Evolutionary conservation across 73 alveolate species (phyloP), one percentile per base, ranked within the genome.

Genomic region (Strombidium stylifer): DNA sequence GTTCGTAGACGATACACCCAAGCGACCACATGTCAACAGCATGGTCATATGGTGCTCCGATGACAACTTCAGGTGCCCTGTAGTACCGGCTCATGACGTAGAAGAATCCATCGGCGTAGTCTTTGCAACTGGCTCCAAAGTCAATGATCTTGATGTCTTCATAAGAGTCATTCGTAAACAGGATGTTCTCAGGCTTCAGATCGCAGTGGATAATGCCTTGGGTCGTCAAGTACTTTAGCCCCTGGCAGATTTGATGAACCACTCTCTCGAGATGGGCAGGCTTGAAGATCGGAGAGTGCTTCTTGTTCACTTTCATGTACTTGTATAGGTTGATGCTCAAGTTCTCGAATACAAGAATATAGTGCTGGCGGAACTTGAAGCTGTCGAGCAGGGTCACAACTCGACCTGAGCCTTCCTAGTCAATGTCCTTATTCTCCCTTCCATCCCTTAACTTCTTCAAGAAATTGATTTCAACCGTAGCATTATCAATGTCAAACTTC

Each of bases 111-210:
- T 31, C 35, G 49, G 80, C 62, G 37, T 48, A 57, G 15, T 48
- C 36, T 54, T 54, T 80, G 50, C 95, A 85, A 7, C 84, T 55
- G 20, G 93, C 57, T 28, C 96, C 97, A 62, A 89, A 89, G 69
- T 89, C 97, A 18, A 89, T 89, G 41, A 92, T 59, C 75, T 92
- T 70, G 14, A 89, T 53, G 36, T 62, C 54, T 24, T 81, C 70
- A 18, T 51, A 23, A 26, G 46, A 54, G n/a, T 64, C 79, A 42
- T 69, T 67, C 12, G 70, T 77, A 27, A 84, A 56, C 30, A 89
- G 85, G 35, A 89, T 80, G 65, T 89, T 89, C 36, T 69, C 82
- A 11, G 82, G 82, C 64, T 69, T 69, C 23, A 69, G 25, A 25
- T 69, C 82, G 44, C 82, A 69, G 27, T 69, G 82, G 10, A 69